These are phyloP conservation scores for Candida nanaspora DNA, from an alignment of 805 yeast species.

Conservation along the genomic window DNA sequence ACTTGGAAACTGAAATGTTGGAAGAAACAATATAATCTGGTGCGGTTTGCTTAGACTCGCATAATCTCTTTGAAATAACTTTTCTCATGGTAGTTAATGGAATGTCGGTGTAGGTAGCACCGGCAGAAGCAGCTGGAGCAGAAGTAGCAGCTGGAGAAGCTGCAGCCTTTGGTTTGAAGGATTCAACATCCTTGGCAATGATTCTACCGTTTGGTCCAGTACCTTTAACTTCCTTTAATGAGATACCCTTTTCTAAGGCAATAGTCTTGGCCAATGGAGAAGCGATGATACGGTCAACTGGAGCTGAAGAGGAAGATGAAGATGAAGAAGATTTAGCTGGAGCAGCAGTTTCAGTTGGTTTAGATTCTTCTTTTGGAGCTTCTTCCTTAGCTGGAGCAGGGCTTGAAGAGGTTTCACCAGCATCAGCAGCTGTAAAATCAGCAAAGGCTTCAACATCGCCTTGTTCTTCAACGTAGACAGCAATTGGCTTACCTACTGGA, in stretches of 20 bases:
- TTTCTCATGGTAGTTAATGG: slow-evolving; percentile 91
- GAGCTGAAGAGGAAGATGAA: slow-evolving; percentile 30
- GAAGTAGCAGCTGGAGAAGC: slow-evolving; percentile 32
- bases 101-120: slow-evolving; percentile 65
- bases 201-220: slow-evolving; percentile 96
- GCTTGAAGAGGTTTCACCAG: slow-evolving; percentile 47
- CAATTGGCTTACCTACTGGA: slow-evolving; percentile 93
- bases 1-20: slow-evolving; percentile 76
- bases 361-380: slow-evolving; percentile 19
- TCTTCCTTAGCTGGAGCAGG: slow-evolving; percentile 31
- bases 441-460: slow-evolving; percentile 84
- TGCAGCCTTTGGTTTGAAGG: slow-evolving; percentile 36
- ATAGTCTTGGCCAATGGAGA: slow-evolving; percentile 92
- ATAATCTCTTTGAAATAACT: slow-evolving; percentile 83
- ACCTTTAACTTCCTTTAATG: slow-evolving; percentile 80
- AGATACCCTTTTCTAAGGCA: slow-evolving; percentile 87
- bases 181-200: slow-evolving; percentile 83
- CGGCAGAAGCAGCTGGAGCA: slow-evolving; percentile 32
- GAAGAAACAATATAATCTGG: slow-evolving; percentile 94
- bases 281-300: slow-evolving; percentile 72
- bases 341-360: slow-evolving; percentile 23
- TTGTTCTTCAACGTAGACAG: slow-evolving; percentile 87
- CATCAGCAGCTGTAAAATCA: slow-evolving; percentile 77
- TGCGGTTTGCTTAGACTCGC: slow-evolving; percentile 75
- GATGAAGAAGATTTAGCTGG: slow-evolving; percentile 23